A percentile compares a stretch with the other conserved stretches of the same genome.
Evolutionary conservation across 2,329 filamentous ascomycete species (phyloP).

Genomic region (Beauveria sp.): DNA sequence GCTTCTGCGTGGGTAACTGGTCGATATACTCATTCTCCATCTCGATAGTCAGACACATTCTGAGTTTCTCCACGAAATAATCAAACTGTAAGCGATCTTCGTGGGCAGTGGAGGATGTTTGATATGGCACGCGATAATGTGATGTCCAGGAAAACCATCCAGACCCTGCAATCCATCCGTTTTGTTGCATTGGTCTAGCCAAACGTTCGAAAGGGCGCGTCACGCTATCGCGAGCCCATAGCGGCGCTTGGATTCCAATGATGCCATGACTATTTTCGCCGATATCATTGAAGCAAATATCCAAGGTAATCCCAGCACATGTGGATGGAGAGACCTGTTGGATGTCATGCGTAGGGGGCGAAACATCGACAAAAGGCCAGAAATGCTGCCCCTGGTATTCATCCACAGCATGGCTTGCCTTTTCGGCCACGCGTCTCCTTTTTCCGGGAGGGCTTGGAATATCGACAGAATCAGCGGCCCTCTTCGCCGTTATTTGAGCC

Average conservation of each 20-base stretch:
- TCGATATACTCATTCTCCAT: background rate
- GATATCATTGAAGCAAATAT: background rate
- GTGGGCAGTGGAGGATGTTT: background rate
- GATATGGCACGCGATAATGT: background rate
- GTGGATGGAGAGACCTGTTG: background rate
- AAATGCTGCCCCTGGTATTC: background rate
- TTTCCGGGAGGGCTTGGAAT: constrained; percentile 16
- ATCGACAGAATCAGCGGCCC: constrained; percentile 17
- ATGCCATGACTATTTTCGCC: background rate
- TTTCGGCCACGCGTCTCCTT: constrained; percentile 10
- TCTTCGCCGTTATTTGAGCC: constrained; percentile 29
- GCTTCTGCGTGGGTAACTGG: background rate
- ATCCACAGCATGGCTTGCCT: background rate
- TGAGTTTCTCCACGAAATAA: background rate
- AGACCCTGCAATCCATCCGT: constrained; percentile 2
- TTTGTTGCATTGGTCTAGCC: background rate
- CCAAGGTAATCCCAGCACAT: background rate
- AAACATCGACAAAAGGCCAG: background rate
- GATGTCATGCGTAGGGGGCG: background rate
- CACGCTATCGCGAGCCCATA: background rate
- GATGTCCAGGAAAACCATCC: constrained; percentile 8
- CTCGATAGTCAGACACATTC: background rate
- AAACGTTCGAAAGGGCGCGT: background rate
- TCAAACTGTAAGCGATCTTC: background rate
- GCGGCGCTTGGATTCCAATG: background rate